Percentiles rank a stretch among this genome's conserved stretches.
Evolutionary conservation across 495 filamentous ascomycete genomes (phyloP).

Genomic region (Tuber brumale): DNA sequence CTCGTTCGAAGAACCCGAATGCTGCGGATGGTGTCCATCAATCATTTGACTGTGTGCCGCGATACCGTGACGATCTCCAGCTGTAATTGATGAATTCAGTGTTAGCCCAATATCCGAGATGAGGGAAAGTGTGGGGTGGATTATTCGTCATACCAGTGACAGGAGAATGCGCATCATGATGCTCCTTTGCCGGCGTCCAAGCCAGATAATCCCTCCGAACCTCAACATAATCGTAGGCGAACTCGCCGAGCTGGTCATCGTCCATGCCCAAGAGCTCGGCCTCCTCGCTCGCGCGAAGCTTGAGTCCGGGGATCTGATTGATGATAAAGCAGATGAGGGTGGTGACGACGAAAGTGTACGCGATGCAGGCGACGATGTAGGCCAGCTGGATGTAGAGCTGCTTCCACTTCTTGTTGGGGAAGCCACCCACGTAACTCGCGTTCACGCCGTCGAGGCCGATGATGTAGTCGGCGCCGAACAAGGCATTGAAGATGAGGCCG

Average conservation of each 20-base stretch:
- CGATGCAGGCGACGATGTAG: conserved; percentile 68
- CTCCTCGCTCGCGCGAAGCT: conserved; percentile 87
- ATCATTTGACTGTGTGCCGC: conserved; percentile 42
- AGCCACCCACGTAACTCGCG: conserved; percentile 69
- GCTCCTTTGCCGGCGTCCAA: conserved; percentile 85
- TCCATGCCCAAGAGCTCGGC: conserved; percentile 99
- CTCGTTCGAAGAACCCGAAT: conserved; percentile 7
- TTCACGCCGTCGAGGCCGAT: conserved; percentile 93
- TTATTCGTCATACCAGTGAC: conserved; percentile 20
- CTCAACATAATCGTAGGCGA: conserved; percentile 99
- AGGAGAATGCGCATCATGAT: conserved; percentile 54
- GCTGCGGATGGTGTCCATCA: conserved; percentile 25
- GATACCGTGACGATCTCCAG: conserved; percentile 47
- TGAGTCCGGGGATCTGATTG: conserved; percentile 80
- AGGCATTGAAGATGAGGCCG: conserved; percentile 83
- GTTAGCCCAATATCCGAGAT: neutral
- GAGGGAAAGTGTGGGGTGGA: neutral
- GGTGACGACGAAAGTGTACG: conserved; percentile 78
- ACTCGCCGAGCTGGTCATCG: conserved; percentile 97
- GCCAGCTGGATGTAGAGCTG: conserved; percentile 90
- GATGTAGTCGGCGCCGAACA: conserved; percentile 83
- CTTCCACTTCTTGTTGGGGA: conserved; percentile 78
- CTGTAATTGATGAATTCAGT: conserved; percentile 3
- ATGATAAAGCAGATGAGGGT: conserved; percentile 75
- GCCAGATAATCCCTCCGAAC: conserved; percentile 94